Conservation (phyloP, 257 asterid genomes). For the Penstemon davidsonii region DNA sequence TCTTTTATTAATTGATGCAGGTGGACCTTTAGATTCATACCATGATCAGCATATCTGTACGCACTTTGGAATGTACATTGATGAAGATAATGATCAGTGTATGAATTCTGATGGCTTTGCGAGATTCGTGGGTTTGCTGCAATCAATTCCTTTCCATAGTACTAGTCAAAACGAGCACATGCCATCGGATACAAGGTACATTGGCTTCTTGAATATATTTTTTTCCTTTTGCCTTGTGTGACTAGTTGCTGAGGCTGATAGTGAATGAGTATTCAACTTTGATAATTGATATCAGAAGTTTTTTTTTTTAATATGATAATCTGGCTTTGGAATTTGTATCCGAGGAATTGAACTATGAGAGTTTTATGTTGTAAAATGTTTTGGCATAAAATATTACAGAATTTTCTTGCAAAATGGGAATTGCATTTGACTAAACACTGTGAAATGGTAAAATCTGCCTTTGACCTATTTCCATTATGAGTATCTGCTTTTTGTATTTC, state of each 20-base stretch:
- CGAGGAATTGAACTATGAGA: slow-evolving; percentile 6
- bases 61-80: slow-evolving; percentile 57
- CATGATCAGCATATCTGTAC: slow-evolving; percentile 64
- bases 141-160: slow-evolving; percentile 79
- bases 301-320: slow-evolving; percentile 10
- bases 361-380: not conserved
- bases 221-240: not conserved
- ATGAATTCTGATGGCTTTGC: slow-evolving; percentile 79
- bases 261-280: slow-evolving; percentile 1
- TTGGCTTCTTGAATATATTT: slow-evolving; percentile 20
- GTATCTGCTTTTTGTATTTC: not conserved
- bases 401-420: too few relatives aligned
- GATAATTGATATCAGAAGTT: slow-evolving; percentile 1
- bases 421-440: too few relatives aligned
- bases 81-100: slow-evolving; percentile 69
- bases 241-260: slow-evolving; percentile 15
- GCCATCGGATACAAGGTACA: slow-evolving; percentile 67
- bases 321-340: slow-evolving; percentile 9
- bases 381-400: not conserved
- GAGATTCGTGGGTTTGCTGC: slow-evolving; percentile 85
- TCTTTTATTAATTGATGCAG: slow-evolving; percentile 42
- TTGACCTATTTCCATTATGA: not conserved
- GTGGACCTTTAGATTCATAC: slow-evolving; percentile 57
- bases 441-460: slow-evolving; percentile 3
- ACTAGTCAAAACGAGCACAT: slow-evolving; percentile 63